Conservation (phyloP, 2,329 filamentous ascomycete genomes). For the Lomentospora prolificans region DNA sequence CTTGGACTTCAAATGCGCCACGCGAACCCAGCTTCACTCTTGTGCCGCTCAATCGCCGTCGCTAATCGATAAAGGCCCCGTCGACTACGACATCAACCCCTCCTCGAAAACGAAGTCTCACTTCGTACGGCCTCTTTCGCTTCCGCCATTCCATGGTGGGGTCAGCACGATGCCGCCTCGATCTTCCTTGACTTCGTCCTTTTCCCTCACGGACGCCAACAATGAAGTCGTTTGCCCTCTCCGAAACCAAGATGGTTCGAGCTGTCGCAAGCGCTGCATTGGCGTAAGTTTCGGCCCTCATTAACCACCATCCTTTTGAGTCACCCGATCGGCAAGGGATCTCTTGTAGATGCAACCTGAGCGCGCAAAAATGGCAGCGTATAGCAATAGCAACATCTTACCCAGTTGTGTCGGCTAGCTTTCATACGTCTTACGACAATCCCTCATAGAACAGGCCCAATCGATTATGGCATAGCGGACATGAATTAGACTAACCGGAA, state of each 20-base stretch:
- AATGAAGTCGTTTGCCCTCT: conserved; percentile 96
- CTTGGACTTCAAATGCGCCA: neutral
- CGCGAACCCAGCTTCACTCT: neutral
- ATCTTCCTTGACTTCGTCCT: conserved; percentile 78
- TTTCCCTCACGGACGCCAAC: conserved; percentile 83
- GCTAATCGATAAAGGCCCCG: conserved; percentile 5
- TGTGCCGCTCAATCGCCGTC: neutral
- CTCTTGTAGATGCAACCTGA: too few relatives aligned
- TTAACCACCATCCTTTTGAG: conserved; percentile 5
- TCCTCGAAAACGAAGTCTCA: neutral
- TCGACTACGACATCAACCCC: conserved; percentile 4
- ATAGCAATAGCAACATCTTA: too few relatives aligned
- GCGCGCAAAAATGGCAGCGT: too few relatives aligned
- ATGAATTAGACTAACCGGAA: neutral
- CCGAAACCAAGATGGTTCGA: conserved; percentile 90
- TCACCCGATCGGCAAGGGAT: neutral
- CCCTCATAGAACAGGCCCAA: too few relatives aligned
- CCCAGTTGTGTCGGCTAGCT: too few relatives aligned
- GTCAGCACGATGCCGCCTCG: conserved; percentile 72
- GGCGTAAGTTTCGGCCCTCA: conserved; percentile 61
- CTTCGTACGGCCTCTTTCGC: neutral
- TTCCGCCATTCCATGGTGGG: conserved; percentile 39
- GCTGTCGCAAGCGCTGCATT: conserved; percentile 93
- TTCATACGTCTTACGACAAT: too few relatives aligned
- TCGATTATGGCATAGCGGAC: too few relatives aligned